Evolutionary conservation across 306 rosid genomes (phyloP).

Genomic region (Ormosia emarginata): DNA sequence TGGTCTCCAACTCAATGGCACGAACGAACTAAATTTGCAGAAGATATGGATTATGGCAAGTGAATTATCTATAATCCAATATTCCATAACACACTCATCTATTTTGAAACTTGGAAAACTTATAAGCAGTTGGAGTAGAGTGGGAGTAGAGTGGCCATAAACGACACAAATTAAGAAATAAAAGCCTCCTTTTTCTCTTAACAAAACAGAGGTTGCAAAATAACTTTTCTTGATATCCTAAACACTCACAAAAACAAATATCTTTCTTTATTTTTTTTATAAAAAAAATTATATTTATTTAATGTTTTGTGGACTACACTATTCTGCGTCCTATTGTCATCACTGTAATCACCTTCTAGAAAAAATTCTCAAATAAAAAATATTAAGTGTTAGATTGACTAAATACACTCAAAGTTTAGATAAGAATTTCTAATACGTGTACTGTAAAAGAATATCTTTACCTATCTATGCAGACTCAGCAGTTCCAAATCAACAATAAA

Average conservation of each 20-base stretch:
- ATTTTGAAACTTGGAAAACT: neutral
- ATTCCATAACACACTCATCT: neutral
- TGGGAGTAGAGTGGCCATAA: neutral
- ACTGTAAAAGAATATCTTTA: neutral
- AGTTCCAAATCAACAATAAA: conserved; percentile 25
- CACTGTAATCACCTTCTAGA: neutral
- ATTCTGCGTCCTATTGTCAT: neutral
- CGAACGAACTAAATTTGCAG: neutral
- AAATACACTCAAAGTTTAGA: no score
- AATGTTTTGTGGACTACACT: neutral
- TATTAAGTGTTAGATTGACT: no score
- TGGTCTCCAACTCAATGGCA: neutral
- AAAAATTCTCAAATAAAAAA: no score
- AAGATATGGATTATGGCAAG: neutral
- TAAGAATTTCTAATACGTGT: no score
- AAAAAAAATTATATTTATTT: no score
- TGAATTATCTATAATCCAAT: neutral
- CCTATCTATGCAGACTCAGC: neutral
- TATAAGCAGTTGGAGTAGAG: neutral
- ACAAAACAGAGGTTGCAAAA: neutral
- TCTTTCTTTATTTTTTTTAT: neutral
- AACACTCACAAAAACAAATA: neutral
- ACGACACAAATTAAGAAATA: neutral
- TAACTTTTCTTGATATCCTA: neutral
- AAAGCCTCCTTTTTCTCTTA: neutral